phyloP scores from a whole-genome alignment of 192 early-diverging fungal genomes.

The Dispira parvispora region DNA sequence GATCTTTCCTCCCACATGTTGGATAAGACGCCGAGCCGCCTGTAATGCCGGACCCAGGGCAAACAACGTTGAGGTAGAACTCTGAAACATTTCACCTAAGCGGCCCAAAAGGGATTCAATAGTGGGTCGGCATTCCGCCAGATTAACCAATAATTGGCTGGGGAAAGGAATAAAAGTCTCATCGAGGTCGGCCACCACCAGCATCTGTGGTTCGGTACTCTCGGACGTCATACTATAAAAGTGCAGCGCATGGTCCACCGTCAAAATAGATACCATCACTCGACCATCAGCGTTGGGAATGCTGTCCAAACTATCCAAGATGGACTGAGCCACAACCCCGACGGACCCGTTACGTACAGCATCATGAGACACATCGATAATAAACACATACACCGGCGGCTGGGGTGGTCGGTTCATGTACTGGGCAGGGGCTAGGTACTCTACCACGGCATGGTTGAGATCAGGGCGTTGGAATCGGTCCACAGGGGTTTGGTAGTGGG shows the following conservation, averaged over 20 bases:
- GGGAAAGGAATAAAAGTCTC: conserved; percentile 90
- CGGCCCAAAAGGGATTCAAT: conserved; percentile 69
- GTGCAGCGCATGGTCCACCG: conserved; percentile 77
- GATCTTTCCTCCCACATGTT: conserved; percentile 72
- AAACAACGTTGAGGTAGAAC: conserved; percentile 50
- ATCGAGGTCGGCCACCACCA: conserved; percentile 78
- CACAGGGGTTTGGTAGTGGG: conserved; percentile 66
- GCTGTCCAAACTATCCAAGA: conserved; percentile 52
- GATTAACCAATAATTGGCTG: conserved; percentile 81
- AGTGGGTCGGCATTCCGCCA: conserved; percentile 59
- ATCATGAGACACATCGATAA: conserved; percentile 85
- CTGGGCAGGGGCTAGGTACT: conserved; percentile 71
- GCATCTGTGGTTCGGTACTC: conserved; percentile 82
- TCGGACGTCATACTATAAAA: conserved; percentile 81
- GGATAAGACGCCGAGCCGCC: conserved; percentile 56
- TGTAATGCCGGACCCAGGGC: conserved; percentile 69
- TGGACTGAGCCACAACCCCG: conserved; percentile 35
- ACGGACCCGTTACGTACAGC: conserved; percentile 77
- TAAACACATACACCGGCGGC: conserved; percentile 72
- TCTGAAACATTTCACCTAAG: conserved; percentile 67
- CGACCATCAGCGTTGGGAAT: conserved; percentile 51
- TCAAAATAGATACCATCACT: conserved; percentile 68
- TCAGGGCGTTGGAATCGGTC: conserved; percentile 79
- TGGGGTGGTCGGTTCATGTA: conserved; percentile 40
- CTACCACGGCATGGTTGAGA: conserved; percentile 72